A percentile compares a stretch with the other conserved stretches of the same genome.
These are phyloP conservation scores for Elasticomyces elasticus DNA, from an alignment of 495 filamentous ascomycete species.

Conservation along the genomic window DNA sequence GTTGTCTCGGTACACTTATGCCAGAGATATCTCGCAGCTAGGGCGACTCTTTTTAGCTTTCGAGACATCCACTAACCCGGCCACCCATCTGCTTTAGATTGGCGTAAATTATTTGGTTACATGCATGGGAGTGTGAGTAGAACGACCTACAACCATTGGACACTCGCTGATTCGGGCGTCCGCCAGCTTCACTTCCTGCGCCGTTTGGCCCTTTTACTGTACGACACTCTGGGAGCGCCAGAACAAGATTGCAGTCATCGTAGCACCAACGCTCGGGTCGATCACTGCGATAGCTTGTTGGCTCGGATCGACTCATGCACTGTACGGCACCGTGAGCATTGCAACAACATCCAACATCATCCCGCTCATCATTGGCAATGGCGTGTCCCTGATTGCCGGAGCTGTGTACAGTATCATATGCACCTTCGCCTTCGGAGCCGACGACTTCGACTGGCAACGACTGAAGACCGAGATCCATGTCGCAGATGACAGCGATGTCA, in stretches of 20 bases:
- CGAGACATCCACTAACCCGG: no score
- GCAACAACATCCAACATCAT: constrained; percentile 13
- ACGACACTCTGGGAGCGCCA: constrained; percentile 22
- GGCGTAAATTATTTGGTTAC: constrained; percentile 23
- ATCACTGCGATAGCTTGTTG: constrained; percentile 21
- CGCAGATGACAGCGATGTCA: constrained; percentile 3
- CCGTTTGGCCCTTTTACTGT: constrained; percentile 23
- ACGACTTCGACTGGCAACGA: constrained; percentile 5
- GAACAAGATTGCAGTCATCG: constrained; percentile 19
- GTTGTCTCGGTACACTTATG: no score
- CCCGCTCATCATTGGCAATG: constrained; percentile 3
- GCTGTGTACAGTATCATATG: constrained; percentile 4
- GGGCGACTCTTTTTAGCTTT: no score
- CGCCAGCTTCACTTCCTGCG: constrained; percentile 12
- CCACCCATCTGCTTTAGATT: no score
- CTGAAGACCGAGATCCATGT: background rate
- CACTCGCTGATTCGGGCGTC: background rate
- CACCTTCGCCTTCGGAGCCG: constrained; percentile 3
- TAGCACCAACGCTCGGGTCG: constrained; percentile 16
- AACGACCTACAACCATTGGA: background rate
- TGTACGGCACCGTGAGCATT: constrained; percentile 19
- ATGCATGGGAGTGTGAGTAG: constrained; percentile 14
- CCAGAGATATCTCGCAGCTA: no score
- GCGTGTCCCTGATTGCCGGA: background rate
- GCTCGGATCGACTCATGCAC: constrained; percentile 16